Evolutionary conservation across 1,139 yeast genomes (phyloP), one percentile per base, ranked within the genome.

Genomic region (Hansenula lynferdii): DNA sequence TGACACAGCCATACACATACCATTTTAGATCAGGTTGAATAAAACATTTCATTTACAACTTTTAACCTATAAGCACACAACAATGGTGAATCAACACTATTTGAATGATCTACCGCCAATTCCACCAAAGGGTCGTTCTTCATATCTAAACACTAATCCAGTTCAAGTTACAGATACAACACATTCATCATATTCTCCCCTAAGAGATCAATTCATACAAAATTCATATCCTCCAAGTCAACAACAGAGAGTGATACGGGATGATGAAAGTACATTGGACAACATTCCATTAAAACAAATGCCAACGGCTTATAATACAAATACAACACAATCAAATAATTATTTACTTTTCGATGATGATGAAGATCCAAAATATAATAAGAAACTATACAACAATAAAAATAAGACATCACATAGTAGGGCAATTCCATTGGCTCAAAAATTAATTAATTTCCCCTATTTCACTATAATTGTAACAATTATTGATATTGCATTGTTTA

Each of bases 401-500:
- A 10, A 4, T 11, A 27, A 27, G 21, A 27, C 8, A 22, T n/a
- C 11, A 19, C 7, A 5, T 4, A 25, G 14, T 8, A 25, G 14
- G 17, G 6, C 25, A n/a, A 14, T 8, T 3, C 19, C 34, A 9
- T 15, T 16, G 5, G 8, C 2, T 4, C 14, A 28, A n/a, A 36
- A 28, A 17, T 8, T 37, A 8, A 21, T 21, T 5, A 44, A 34
- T 14, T 28, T 45, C 16, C 51, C 81, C 2, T 70, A 70, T 51
- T 67, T 75, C 48, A 70, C 78, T 7, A 66, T 69, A 21, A 9
- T 70, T 1, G 66, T 72, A 14, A 67, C 80, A 0, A 35, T 67
- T 6, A 69, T 79, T 18, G 87, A 83, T 53, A 54, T 78, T 4
- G 59, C 62, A 9, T 82, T 82, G 15, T 83, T 83, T 52, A 69